Base-by-base conservation (phyloP, 345 rosid genomes). In the Corymbia maculata region DNA sequence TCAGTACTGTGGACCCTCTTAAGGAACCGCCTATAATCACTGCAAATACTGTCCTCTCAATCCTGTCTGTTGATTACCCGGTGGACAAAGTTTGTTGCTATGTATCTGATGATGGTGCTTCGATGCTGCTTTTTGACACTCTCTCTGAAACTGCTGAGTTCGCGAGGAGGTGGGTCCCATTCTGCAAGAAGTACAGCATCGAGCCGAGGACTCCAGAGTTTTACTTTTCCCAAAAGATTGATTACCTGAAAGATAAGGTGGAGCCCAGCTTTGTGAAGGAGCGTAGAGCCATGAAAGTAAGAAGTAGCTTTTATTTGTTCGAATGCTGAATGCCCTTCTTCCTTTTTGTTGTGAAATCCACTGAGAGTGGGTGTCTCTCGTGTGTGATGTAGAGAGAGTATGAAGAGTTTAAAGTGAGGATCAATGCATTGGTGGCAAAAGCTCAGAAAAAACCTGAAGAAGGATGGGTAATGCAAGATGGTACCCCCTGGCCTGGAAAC, bases 381-480 rank as follows among this genome's bases (percentile, higher is more conserved):
- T 21, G n/a, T 89, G 21, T 90, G 15, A 85, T 89, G 90, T 64
- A 97, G 99, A 95, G 98, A 93, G 99, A 98, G 86, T 98, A 98
- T 84, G 99, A 98, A 91, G 99, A 98, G 88, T 98, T 98, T 92
- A 97, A 98, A 93, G 99, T 98, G 90, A 95, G 94, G 93, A 92
- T 98, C 28, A 97, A 98, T 88, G 93, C 99, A 61, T 64, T 98
- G 87, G 99, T 98, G n/a, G 92, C 98, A 50, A 98, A 96, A 87
- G 99, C 99, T 86, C 97, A 92, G 86, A 98, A 98, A 93, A 98
- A 96, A 86, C 99, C 99, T 53, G 99, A 98, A 93, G 99, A 98
- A 93, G 99, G 99, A 82, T 98, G 99, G 99, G 98, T 97, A 86
- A 98, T 98, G 99, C 99, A 98, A 90, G 99, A 98, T 90, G 98